Base-by-base conservation (phyloP, 371 early-diverging fungal genomes). In the Rhizopus arrhizus region DNA sequence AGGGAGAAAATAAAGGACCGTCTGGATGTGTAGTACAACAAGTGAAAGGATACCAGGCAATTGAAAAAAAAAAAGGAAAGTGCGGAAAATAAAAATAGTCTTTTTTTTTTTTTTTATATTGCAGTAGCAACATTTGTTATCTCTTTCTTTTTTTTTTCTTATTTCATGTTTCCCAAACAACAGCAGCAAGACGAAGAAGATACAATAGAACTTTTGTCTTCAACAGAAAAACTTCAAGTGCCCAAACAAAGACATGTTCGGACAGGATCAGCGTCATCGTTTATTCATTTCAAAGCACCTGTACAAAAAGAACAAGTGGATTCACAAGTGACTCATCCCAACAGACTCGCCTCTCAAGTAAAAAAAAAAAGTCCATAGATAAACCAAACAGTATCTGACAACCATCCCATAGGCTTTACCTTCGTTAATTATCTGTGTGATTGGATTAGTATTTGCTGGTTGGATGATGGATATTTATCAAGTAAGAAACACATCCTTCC, bases 371-470 rank as follows among this genome's bases (percentile, higher is more conserved):
- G 22, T n/a, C n/a, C 35, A 15, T 28, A 15, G 29, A 36, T 34
- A 45, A 13, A 22, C 38, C 29, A 11, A 12, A 15, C 36, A 42
- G n/a, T 53, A 1, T 40, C 40, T 40, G n/a, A n/a, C 32, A 43
- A 56, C 35, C 6, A 53, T 31, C 32, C 22, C n/a, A 47, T 73
- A 93, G 85, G 89, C 91, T 35, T 68, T 89, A 47, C 91, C 93
- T 3, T 90, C 91, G 5, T 66, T 93, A 13, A 66, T 91, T 28
- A 78, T 91, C 32, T 86, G 90, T 43, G 87, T 90, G 10, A 82
- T 82, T 15, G 92, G 93, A 32, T 73, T 89, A 16, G 84, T 90
- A 13, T 69, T 82, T 53, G 90, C 93, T 32, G 93, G 93, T 1
- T 87, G 85, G 81, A 68, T 91, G 59, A 76, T 93, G 69, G 91